phyloP scores from a whole-genome alignment of 768 basidiomycete genomes.

The Dioszegia hungarica region DNA sequence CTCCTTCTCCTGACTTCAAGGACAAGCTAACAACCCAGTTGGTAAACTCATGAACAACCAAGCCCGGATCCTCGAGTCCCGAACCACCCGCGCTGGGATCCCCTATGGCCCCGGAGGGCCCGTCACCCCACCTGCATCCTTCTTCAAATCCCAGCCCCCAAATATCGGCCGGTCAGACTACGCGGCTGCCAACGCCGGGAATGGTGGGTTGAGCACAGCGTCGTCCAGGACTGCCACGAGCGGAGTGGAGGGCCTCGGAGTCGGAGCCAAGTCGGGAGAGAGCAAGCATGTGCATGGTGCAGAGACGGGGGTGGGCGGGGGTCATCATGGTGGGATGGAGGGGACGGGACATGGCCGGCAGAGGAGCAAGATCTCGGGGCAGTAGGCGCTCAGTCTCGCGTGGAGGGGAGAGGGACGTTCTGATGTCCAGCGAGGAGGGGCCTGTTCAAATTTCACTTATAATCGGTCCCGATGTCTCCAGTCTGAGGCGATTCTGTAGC shows the following conservation, averaged over 20 bases:
- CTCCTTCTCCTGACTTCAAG: not conserved
- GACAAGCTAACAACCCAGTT: not conserved
- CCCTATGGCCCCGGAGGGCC: constrained; percentile 3
- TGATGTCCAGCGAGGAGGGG: not conserved
- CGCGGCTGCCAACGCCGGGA: not conserved
- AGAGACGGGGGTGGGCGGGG: not conserved
- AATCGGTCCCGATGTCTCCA: not conserved
- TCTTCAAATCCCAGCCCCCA: constrained; percentile 3
- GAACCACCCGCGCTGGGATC: not conserved
- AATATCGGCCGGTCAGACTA: constrained; percentile 1
- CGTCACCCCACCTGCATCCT: constrained; percentile 3
- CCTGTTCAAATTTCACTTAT: not conserved
- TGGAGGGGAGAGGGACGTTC: too few species aligned
- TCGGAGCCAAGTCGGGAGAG: not conserved
- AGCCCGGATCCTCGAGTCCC: not conserved
- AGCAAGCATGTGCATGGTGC: not conserved
- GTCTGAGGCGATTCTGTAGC: not conserved
- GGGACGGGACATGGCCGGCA: not conserved
- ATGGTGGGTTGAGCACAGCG: not conserved
- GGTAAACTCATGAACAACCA: not conserved
- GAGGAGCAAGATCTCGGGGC: not conserved
- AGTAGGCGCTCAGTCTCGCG: not conserved
- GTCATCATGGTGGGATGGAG: constrained; percentile 4
- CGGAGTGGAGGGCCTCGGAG: not conserved
- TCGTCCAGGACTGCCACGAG: not conserved